phyloP scores from a whole-genome alignment of 202 grass and related monocot species.

The Bolboschoenoplectus hybrid region DNA sequence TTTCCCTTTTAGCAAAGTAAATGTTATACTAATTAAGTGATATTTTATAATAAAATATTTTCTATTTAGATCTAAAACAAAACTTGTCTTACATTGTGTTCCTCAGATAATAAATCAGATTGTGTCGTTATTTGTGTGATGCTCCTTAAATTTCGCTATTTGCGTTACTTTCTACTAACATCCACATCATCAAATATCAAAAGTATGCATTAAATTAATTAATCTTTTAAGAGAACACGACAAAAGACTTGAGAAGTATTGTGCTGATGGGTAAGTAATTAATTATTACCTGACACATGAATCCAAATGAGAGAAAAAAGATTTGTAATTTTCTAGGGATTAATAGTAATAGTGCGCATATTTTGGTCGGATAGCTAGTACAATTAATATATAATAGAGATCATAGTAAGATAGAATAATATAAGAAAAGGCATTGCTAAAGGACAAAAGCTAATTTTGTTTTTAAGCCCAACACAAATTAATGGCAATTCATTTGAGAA shows the following conservation, averaged over 20 bases:
- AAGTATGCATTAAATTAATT: neutral
- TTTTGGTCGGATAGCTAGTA: no score
- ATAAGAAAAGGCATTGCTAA: no score
- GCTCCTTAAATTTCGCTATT: neutral
- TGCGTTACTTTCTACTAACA: constrained; percentile 16
- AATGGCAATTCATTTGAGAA: no score
- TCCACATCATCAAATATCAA: neutral
- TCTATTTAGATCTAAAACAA: neutral
- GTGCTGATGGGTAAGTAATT: neutral
- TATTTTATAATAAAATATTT: neutral
- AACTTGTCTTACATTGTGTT: neutral
- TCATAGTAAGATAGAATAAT: no score
- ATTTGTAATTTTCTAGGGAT: no score
- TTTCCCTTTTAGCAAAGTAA: neutral
- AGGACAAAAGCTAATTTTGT: no score
- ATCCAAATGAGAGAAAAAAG: neutral
- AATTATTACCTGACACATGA: neutral
- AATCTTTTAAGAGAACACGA: neutral
- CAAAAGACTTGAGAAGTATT: neutral
- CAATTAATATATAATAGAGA: no score
- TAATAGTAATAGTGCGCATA: no score
- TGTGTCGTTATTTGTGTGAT: neutral
- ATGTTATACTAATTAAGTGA: neutral
- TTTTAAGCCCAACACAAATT: no score
- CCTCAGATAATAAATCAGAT: neutral